Evolutionary conservation across 345 rosid genomes (phyloP), one percentile per base, ranked within the genome.

Genomic region (Lepidium aucheri): DNA sequence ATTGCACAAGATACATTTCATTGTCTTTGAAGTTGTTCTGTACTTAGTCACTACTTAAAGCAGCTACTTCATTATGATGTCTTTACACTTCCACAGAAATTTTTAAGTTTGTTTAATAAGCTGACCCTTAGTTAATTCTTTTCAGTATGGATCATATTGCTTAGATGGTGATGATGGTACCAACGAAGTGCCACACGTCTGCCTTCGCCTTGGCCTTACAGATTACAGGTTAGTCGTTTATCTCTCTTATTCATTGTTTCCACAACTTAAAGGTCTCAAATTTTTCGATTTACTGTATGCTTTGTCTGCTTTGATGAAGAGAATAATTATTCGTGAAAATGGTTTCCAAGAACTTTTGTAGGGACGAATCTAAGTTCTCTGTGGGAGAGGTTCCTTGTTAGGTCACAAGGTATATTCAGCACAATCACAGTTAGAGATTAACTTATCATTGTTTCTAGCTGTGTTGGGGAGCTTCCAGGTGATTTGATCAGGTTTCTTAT

Each of bases 361-460:
- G 97, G 97, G 52, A 86, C 98, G 13, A 90, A 90, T 76, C 75
- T 93, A 74, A 88, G 77, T 82, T 90, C 97, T 70, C 54, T 57
- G 60, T 88, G 98, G 97, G 90, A 90, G 62, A 81, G 51, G 53
- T 93, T 90, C 76, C 79, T 90, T 65, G 84, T 78, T 75, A 63
- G 79, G 67, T 93, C 97, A 61, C 60, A 83, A 78, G 97, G 98
- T 90, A 78, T 36, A 51, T 75, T 30, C 45, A 24, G 2, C 65
- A 44, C 3, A 9, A 6, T 6, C 12, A 5, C 9, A 5, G 22
- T 0, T 22, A 43, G 43, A 20, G 5, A 51, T 1, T 51, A 14
- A 20, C n/a, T 53, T 7, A 59, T 42, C 47, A 14, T 38, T 54
- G 44, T 24, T 32, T 63, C 12, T 55, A 54, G 46, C 9, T 49